A percentile compares a stretch with the other conserved stretches of the same genome.
Evolutionary conservation across 441 rosid species (phyloP).

Genomic region (Cnidoscolus chayamansa): DNA sequence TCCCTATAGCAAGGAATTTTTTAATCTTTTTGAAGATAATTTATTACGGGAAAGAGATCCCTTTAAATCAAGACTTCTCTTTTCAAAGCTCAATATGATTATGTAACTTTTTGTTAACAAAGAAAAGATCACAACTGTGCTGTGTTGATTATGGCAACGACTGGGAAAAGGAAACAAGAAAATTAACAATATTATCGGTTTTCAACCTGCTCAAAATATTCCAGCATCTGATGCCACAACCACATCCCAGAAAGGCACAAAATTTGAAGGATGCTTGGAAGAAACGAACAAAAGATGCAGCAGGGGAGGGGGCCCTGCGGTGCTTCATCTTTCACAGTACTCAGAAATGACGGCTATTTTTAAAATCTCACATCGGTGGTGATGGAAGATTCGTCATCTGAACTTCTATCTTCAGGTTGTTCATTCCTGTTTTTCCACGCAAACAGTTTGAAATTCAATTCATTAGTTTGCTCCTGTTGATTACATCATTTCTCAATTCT

Average conservation of each 20-base stretch:
- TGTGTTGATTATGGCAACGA: too few relatives aligned
- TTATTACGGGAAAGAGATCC: too few relatives aligned
- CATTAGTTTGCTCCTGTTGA: too few relatives aligned
- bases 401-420: neutral
- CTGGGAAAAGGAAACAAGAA: too few relatives aligned
- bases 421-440: neutral
- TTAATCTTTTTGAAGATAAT: too few relatives aligned
- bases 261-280: too few relatives aligned
- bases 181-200: neutral
- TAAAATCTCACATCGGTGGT: neutral
- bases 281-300: neutral
- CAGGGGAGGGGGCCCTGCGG: too few relatives aligned
- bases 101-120: neutral
- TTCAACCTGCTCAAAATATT: neutral
- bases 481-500: neutral
- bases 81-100: neutral
- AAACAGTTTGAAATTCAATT: neutral
- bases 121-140: neutral
- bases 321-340: neutral
- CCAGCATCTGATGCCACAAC: neutral
- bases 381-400: conserved; percentile 8
- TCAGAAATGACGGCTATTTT: neutral
- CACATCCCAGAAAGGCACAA: too few relatives aligned
- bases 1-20: too few relatives aligned
- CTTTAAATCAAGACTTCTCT: too few relatives aligned